phyloP scores from a whole-genome alignment of 306 rosid species.

The Gillenia trifoliata region DNA sequence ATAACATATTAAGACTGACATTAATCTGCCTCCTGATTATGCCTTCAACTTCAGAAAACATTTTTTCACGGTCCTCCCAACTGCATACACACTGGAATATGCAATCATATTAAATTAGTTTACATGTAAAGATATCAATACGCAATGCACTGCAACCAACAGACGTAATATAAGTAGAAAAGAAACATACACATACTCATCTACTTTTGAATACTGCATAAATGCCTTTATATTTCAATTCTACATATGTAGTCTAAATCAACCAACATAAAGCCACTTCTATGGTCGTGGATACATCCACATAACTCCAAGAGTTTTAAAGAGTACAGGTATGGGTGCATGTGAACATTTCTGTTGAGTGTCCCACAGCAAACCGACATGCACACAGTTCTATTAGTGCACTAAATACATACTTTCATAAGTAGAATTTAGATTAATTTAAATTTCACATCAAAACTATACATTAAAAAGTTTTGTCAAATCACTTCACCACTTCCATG shows the following conservation, averaged over 20 bases:
- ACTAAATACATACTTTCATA: background rate
- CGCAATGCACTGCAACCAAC: background rate
- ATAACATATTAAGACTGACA: constrained; percentile 43
- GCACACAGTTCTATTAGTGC: background rate
- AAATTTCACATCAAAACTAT: background rate
- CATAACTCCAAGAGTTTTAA: background rate
- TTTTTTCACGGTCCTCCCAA: constrained; percentile 96
- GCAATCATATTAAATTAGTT: background rate
- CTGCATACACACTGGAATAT: constrained; percentile 76
- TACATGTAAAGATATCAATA: background rate
- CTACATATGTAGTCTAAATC: background rate
- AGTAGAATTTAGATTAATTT: background rate
- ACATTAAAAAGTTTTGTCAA: background rate
- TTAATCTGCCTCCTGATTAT: constrained; percentile 86
- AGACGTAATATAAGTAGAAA: background rate
- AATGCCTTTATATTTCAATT: background rate
- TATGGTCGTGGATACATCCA: background rate
- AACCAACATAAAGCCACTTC: background rate
- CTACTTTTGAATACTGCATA: background rate
- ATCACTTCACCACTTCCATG: background rate
- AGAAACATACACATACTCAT: background rate
- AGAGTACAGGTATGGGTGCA: background rate
- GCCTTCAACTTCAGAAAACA: constrained; percentile 91
- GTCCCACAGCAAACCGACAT: background rate
- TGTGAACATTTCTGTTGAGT: background rate